Base-by-base conservation (phyloP, 768 basidiomycete genomes). In the Dacryopinax spathularia region DNA sequence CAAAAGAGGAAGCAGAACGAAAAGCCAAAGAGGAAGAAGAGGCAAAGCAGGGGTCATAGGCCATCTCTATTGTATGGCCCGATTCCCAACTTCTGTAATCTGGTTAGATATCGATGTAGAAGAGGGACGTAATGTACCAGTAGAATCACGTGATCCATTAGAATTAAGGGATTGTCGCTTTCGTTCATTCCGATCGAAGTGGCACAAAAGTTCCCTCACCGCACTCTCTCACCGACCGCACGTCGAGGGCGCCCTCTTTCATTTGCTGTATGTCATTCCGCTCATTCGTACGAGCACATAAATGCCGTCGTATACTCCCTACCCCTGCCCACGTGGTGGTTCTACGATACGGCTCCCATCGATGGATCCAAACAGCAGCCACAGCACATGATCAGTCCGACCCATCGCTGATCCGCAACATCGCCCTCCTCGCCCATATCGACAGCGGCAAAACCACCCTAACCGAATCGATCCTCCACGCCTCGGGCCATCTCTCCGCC, bases 401-500 rank as follows among this genome's bases (percentile, higher is more conserved):
- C 43, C 27, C 64, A 2, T 20, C 34, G 1, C 34, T 61, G 9
- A 73, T 84, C 35, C 81, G 90, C 41, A 92, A 91, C 69, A 85
- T 92, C 72, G 90, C 90, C 16, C 78, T 92, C 1, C 87, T 91
- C n/a, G 90, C 90, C 41, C 90, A 92, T 71, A 91, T 92, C 60
- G 90, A 92, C 73, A 91, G 90, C 6, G 90, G 90, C 33, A 92
- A 92, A 76, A 92, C 90, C 0, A 92, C 90, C 2, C 72, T 93
- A 27, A 91, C 90, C 1, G 90, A 93, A 75, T 92, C 91, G 10
- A 88, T 93, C 39, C 78, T 93, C 25, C 80, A 86, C 63, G 83
- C 81, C 61, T 89, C 89, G 5, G 80, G 81, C 0, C 91, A 88
- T 72, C 76, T 93, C 31, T 78, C 83, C 4, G 75, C 80, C 29